phyloP scores from a whole-genome alignment of 768 basidiomycete genomes.

The Agaricus sinodeliciosus region DNA sequence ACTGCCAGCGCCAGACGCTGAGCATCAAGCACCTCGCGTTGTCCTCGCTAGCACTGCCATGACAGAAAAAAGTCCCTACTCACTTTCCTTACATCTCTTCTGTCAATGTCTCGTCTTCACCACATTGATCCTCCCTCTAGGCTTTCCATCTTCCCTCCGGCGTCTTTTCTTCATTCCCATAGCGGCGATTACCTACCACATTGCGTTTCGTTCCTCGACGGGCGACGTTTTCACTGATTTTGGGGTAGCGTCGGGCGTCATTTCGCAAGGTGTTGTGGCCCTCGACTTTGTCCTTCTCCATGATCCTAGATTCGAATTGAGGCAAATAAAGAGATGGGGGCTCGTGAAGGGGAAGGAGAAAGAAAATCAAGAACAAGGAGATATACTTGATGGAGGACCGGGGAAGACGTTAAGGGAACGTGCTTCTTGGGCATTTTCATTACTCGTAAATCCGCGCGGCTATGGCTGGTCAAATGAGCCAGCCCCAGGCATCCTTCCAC shows the following conservation, averaged over 20 bases:
- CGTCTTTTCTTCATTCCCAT: not conserved
- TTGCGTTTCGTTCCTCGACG: not conserved
- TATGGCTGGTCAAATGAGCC: slow-evolving; percentile 2
- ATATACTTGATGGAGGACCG: not conserved
- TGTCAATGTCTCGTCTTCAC: not conserved
- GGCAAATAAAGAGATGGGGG: not conserved
- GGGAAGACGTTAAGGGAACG: not conserved
- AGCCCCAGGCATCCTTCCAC: not conserved
- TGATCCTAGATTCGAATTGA: not conserved
- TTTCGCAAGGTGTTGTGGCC: not conserved
- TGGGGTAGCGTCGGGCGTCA: not conserved
- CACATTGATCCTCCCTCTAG: not conserved
- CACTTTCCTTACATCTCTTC: not conserved
- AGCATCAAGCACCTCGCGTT: not conserved
- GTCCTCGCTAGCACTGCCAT: not conserved
- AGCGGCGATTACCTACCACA: not conserved
- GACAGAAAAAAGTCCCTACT: not conserved
- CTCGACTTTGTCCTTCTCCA: slow-evolving; percentile 3
- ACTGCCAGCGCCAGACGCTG: too few species aligned
- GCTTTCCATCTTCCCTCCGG: not conserved
- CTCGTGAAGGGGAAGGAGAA: not conserved
- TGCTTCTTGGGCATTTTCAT: not conserved
- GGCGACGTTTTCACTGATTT: not conserved
- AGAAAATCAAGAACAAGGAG: not conserved
- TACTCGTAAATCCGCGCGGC: slow-evolving; percentile 1